Conservation (phyloP, 768 basidiomycete genomes). For the Lepiota venenata region DNA sequence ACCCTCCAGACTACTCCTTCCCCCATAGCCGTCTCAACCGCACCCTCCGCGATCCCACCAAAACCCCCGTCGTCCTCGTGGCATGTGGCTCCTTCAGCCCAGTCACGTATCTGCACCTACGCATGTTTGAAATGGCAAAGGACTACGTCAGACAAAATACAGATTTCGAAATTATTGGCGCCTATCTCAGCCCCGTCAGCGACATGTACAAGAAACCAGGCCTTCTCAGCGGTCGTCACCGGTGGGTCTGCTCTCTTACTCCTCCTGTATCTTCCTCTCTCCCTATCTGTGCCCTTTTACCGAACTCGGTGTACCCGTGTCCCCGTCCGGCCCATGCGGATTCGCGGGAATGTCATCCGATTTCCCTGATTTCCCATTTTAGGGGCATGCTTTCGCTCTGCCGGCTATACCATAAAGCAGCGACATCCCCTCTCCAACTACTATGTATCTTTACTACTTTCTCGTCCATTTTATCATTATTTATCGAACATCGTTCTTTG, state of each 20-base stretch:
- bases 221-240: conserved; percentile 79
- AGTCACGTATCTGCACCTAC: conserved; percentile 94
- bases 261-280: not conserved
- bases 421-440: not conserved
- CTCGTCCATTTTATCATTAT: conserved; percentile 14
- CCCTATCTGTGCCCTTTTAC: not conserved
- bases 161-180: conserved; percentile 90
- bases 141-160: conserved; percentile 93
- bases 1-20: conserved; percentile 67
- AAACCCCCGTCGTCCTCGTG: conserved; percentile 89
- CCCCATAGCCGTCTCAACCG: conserved; percentile 60
- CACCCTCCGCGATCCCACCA: conserved; percentile 55
- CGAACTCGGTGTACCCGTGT: not conserved
- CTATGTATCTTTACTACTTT: not conserved
- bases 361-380: conserved; percentile 11
- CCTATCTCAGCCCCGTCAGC: conserved; percentile 94
- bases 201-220: conserved; percentile 98
- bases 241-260: conserved; percentile 52
- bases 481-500: conserved; percentile 16
- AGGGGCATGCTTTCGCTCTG: conserved; percentile 13
- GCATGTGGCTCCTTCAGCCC: conserved; percentile 99
- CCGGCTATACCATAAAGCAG: not conserved
- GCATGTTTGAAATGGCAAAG: conserved; percentile 99
- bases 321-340: not conserved
- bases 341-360: not conserved